phyloP scores from a whole-genome alignment of 495 filamentous ascomycete genomes.

The Podospora didyma region DNA sequence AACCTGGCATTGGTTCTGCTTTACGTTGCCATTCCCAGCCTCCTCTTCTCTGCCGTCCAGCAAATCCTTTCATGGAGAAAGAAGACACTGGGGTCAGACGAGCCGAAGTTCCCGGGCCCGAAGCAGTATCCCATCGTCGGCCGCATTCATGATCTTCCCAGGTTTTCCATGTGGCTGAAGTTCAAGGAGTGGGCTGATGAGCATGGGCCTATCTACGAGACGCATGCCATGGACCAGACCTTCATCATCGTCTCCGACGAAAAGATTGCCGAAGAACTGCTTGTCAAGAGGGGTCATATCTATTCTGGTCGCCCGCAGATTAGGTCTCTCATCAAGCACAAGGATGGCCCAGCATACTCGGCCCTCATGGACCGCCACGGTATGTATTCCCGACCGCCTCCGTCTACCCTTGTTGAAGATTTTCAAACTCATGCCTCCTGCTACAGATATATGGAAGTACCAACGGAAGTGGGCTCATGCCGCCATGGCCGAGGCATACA shows the following conservation, averaged over 20 bases:
- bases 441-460: conserved; percentile 38
- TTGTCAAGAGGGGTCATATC: conserved; percentile 50
- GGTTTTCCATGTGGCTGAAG: conserved; percentile 50
- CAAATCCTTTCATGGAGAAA: conserved; percentile 37
- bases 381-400: conserved; percentile 10
- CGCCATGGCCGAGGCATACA: conserved; percentile 44
- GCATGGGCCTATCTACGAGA: conserved; percentile 54
- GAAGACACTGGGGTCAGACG: conserved; percentile 10
- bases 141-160: conserved; percentile 46
- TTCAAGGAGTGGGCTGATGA: conserved; percentile 55
- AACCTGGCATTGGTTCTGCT: conserved; percentile 32
- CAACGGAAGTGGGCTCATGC: conserved; percentile 48
- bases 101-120: conserved; percentile 37
- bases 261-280: conserved; percentile 53
- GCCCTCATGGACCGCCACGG: conserved; percentile 48
- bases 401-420: background rate
- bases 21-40: conserved; percentile 41
- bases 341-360: conserved; percentile 42
- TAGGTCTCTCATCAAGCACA: conserved; percentile 43
- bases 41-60: conserved; percentile 37
- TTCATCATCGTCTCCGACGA: conserved; percentile 54
- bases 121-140: conserved; percentile 46
- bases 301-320: conserved; percentile 51
- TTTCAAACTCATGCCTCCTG: background rate
- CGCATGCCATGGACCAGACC: conserved; percentile 40